Conservation (phyloP, 1,284 basidiomycete genomes). For the Austroboletus niveus region DNA sequence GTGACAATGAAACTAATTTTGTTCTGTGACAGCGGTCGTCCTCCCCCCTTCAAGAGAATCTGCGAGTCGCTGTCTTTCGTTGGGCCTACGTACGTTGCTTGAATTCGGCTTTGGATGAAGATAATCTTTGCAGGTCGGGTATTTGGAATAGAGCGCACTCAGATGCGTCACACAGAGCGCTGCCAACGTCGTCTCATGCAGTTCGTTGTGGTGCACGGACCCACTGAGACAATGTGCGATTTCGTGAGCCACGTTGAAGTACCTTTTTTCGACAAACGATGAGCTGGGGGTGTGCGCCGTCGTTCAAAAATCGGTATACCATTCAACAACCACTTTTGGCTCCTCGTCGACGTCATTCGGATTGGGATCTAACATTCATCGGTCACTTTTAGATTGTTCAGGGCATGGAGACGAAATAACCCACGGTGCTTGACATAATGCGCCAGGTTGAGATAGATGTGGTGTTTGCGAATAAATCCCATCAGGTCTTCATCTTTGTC, state of each 20-base stretch:
- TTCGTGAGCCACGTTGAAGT: constrained; percentile 28
- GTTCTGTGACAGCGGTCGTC: too few relatives aligned
- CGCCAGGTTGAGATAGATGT: constrained; percentile 25
- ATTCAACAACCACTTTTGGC: constrained; percentile 1
- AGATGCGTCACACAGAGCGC: neutral
- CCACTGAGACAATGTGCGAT: constrained; percentile 17
- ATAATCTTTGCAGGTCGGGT: neutral
- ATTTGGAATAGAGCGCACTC: neutral
- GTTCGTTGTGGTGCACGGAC: constrained; percentile 18
- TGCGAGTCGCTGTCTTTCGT: too few relatives aligned
- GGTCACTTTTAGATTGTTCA: neutral
- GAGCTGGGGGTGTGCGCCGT: neutral
- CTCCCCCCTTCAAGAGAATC: too few relatives aligned
- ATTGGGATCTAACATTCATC: neutral
- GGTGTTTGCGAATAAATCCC: constrained; percentile 21
- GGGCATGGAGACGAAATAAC: neutral
- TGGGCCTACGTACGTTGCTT: too few relatives aligned
- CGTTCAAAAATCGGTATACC: neutral
- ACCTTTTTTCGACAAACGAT: constrained; percentile 7
- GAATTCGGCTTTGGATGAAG: neutral
- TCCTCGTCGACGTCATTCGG: neutral
- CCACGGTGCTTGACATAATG: constrained; percentile 16
- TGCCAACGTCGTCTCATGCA: constrained; percentile 4
- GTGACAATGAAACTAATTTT: too few relatives aligned
- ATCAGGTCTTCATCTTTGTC: constrained; percentile 20